Percentiles rank a stretch among this genome's conserved stretches.
These are phyloP conservation scores for Aureobasidium musti DNA, from an alignment of 2,329 filamentous ascomycete species.

Conservation along the genomic window DNA sequence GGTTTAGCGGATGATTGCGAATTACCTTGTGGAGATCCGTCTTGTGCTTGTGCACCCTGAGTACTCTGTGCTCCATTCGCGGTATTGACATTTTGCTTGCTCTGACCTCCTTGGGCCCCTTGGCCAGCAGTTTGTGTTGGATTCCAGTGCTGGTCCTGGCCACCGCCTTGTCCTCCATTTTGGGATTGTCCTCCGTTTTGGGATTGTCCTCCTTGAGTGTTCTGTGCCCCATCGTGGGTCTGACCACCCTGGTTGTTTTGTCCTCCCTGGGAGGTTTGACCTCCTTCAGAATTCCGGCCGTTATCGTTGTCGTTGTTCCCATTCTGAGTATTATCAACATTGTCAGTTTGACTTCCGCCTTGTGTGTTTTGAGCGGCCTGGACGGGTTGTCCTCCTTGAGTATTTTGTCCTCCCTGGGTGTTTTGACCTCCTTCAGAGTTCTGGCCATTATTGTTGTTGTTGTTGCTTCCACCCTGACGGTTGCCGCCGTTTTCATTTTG, in stretches of 20 bases:
- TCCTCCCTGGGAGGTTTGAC: neutral
- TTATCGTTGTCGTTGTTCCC: neutral
- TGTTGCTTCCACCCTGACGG: neutral
- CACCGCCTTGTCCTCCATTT: neutral
- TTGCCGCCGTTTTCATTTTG: neutral
- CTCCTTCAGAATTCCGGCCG: neutral
- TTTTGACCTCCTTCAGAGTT: neutral
- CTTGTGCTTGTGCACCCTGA: neutral
- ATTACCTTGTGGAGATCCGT: neutral
- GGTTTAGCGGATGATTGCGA: neutral
- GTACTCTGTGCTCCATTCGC: neutral
- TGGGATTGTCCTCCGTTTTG: neutral
- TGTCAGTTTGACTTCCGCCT: neutral
- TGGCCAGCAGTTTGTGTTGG: neutral
- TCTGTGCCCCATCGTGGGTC: neutral
- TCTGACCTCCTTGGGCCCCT: neutral
- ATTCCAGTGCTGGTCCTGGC: conserved; percentile 1
- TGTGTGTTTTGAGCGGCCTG: neutral
- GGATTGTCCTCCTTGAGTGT: neutral
- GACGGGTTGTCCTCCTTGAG: neutral
- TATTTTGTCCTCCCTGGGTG: neutral
- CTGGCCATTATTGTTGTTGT: neutral
- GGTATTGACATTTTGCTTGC: neutral
- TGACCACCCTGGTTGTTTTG: neutral
- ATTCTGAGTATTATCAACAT: neutral